phyloP scores from a whole-genome alignment of 306 rosid genomes.

The Citrullus colocynthis region DNA sequence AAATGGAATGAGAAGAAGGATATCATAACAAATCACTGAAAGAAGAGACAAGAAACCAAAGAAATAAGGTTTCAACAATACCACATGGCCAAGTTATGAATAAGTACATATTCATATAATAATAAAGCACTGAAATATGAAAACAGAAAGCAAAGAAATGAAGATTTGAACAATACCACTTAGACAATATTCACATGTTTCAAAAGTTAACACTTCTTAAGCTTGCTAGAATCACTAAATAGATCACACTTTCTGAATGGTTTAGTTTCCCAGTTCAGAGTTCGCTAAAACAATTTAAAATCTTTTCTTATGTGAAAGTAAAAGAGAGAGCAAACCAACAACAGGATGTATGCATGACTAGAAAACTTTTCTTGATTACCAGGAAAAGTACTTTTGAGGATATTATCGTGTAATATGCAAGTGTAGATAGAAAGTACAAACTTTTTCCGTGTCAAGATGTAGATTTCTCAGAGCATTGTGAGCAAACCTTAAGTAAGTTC shows the following conservation, averaged over 20 bases:
- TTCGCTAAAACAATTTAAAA: not conserved
- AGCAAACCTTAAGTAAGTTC: conserved; percentile 83
- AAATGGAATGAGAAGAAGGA: conserved; percentile 4
- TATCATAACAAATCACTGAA: not conserved
- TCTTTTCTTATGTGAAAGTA: not conserved
- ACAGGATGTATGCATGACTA: not conserved
- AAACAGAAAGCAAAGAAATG: not conserved
- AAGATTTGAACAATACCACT: not conserved
- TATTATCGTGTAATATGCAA: not conserved
- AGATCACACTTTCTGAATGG: not conserved
- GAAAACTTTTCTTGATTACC: not conserved
- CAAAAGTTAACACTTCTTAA: not conserved
- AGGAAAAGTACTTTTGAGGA: not conserved
- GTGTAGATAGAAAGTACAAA: not conserved
- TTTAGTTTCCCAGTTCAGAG: not conserved
- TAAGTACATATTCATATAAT: not conserved
- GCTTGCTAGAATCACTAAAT: not conserved
- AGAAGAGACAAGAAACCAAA: not conserved
- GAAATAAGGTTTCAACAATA: not conserved
- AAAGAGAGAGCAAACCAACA: not conserved
- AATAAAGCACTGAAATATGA: not conserved
- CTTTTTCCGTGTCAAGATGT: not conserved
- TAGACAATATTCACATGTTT: not conserved
- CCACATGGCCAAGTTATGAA: not conserved
- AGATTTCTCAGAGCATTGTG: not conserved